phyloP scores from a whole-genome alignment of 495 filamentous ascomycete genomes.

The Penicillium steckii region DNA sequence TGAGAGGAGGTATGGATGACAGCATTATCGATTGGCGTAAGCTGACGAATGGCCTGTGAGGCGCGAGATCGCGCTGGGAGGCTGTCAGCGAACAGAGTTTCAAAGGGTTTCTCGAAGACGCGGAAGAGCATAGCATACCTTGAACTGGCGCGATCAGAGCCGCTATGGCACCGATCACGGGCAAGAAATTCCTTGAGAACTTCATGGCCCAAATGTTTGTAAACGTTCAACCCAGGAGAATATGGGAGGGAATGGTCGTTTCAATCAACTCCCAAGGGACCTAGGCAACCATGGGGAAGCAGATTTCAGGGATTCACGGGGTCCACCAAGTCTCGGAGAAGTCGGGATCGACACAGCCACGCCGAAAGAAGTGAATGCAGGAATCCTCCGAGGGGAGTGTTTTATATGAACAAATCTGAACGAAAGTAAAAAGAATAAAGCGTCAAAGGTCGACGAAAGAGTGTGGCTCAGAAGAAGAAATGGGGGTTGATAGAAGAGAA shows the following conservation, averaged over 20 bases:
- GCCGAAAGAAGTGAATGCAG: not conserved
- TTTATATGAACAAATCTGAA: not conserved
- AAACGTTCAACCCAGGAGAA: not conserved
- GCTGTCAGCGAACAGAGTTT: slow-evolving; percentile 3
- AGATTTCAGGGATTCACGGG: slow-evolving; percentile 5
- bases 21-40: slow-evolving; percentile 72
- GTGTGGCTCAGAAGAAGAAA: not conserved
- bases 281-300: slow-evolving; percentile 1
- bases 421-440: not conserved
- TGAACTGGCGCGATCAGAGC: slow-evolving; percentile 16
- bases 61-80: slow-evolving; percentile 65
- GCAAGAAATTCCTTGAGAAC: slow-evolving; percentile 17
- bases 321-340: slow-evolving; percentile 10
- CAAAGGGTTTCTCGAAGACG: not conserved
- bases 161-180: slow-evolving; percentile 16
- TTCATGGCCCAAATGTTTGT: slow-evolving; percentile 18
- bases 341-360: slow-evolving; percentile 2
- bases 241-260: not conserved
- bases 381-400: not conserved
- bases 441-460: not conserved
- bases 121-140: slow-evolving; percentile 7
- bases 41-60: slow-evolving; percentile 71
- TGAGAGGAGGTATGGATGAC: slow-evolving; percentile 76
- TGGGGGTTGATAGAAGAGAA: not conserved
- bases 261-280: not conserved